Conservation (phyloP, 345 rosid genomes). For the Boechera divaricarpa region DNA sequence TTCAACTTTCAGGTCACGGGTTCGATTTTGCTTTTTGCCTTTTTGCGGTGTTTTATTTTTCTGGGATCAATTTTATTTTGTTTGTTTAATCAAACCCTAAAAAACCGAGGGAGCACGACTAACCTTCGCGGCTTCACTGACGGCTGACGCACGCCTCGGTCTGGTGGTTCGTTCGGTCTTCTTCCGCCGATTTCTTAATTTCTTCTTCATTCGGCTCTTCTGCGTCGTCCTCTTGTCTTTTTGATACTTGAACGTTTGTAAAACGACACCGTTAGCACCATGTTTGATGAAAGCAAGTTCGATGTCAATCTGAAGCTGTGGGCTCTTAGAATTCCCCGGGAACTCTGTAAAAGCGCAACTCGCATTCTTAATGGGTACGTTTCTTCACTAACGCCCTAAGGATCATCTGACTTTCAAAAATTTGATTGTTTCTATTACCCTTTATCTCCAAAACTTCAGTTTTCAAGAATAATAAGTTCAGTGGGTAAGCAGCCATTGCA, state of each 20-base stretch:
- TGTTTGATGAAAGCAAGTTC: conserved; percentile 81
- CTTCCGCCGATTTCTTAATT: conserved; percentile 13
- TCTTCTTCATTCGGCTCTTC: not conserved
- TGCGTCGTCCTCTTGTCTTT: not conserved
- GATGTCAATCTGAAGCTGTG: conserved; percentile 68
- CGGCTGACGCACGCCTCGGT: not conserved
- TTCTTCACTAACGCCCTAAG: not conserved
- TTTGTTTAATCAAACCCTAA: conserved; percentile 37
- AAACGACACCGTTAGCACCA: conserved; percentile 12
- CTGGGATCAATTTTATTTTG: not conserved
- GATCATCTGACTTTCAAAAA: not conserved
- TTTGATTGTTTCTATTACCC: not conserved
- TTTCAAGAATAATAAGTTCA: too few species aligned
- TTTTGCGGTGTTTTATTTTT: not conserved
- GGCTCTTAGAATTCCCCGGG: conserved; percentile 89
- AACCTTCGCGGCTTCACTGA: not conserved
- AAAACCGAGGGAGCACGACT: not conserved
- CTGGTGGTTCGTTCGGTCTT: not conserved
- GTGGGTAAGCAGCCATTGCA: not conserved
- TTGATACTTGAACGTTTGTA: not conserved
- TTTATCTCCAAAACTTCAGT: not conserved
- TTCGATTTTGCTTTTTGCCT: not conserved
- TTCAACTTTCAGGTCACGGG: conserved; percentile 10
- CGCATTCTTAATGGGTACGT: conserved; percentile 76
- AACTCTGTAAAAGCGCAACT: conserved; percentile 68